Base-by-base conservation (phyloP, 257 asterid species). In the Solanum commersonii region DNA sequence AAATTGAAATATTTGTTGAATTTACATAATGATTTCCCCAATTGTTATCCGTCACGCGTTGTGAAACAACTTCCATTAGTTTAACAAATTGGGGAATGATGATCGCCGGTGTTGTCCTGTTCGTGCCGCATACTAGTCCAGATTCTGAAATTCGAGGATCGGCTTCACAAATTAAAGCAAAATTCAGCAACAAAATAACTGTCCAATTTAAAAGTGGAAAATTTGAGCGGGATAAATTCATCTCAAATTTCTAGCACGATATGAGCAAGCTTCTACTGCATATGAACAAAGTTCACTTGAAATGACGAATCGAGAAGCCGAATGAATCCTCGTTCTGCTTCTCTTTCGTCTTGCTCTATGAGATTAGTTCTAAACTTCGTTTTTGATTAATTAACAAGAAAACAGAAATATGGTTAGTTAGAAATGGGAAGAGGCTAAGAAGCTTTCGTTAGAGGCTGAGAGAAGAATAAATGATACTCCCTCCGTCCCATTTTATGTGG, bases 101-200 rank as follows among this genome's bases (percentile, higher is more conserved):
- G 70, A 81, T 2, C 89, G 90, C 90, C 8, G 95, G 88, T 68
- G 94, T 87, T 33, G 91, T 72, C 59, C 81, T 87, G 15, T 44
- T 22, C 7, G 8, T 81, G 73, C 97, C 94, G 88, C 99, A 96
- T 89, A 91, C 8, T 1, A 96, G 88, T 7, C 93, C 94, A 8
- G 96, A 94, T 87, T 94, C 96, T 10, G 92, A 91, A 68, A 92
- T 94, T n/a, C 97, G 83, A 15, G 98, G 98, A 88, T 95, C 98
- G 77, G 94, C 91, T 16, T 74, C 14, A 4, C 91, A 88, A 13
- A 85, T 8, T 1, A 88, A 82, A 15, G 67, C 11, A 4, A 82
- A 12, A 42, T 10, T 85, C 76, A 81, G 23, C 87, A 85, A 20
- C 87, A 89, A 78, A 89, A 90, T 37, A 86, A 92, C 18, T 7